Evolutionary conservation across 1,284 basidiomycete genomes (phyloP), one percentile per base, ranked within the genome.

Genomic region (Ceratobasidium sp.): DNA sequence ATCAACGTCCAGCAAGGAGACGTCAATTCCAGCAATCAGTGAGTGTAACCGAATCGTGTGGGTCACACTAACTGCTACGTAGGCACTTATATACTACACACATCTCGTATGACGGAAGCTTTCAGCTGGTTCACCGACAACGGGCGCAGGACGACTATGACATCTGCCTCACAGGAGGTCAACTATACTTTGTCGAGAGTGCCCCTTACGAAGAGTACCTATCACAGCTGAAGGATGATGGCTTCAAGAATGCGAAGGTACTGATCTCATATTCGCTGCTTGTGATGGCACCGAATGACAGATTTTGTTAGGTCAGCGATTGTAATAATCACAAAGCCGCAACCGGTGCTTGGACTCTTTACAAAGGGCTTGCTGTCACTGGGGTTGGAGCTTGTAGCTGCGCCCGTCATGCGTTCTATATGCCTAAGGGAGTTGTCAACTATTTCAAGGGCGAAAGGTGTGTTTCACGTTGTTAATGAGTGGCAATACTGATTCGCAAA

Each of bases 271-370:
- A 30, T 30, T 30, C 27, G 27, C 27, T 30, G 27, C 27, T 30
- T 30, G 27, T 30, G 27, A 30, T 30, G 27, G 27, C 20, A 14
- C 20, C 48, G 4, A n/a, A 50, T 14, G 4, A 50, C 4, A 16
- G 14, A 30, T 30, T 7, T 3, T 4, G 35, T 35, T 35, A 55
- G 48, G 12, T n/a, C 3, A 14, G 46, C 35, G 50, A 69, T 3
- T 69, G 67, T 52, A 69, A 69, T 18, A 69, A 69, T 41, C 67
- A 69, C 23, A 35, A 50, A 7, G 52, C 67, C 3, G 67, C 50
- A 1, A 41, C 18, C 10, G 48, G 50, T 20, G n/a, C 35, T n/a
- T 69, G 67, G 67, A 27, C 52, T 16, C 23, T 30, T 14, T 54
- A 52, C 14, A 30, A 54, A 20, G 50, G 50, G 16, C 35, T 55